Conservation (phyloP, 805 yeast species). For the baker's yeast (Saccharomyces cerevisiae) region DNA sequence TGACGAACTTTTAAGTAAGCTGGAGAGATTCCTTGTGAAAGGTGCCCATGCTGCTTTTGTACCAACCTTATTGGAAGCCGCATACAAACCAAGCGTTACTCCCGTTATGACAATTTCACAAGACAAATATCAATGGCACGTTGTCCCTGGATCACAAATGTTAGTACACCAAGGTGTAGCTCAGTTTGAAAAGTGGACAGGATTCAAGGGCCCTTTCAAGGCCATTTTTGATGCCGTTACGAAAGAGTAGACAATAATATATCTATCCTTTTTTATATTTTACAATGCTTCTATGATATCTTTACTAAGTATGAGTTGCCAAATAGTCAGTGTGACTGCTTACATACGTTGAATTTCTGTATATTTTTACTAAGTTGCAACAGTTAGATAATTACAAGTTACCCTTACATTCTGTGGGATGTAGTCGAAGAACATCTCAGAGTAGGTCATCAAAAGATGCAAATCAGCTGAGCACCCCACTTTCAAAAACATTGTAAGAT, state of each 20-base stretch:
- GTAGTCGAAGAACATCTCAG: background rate
- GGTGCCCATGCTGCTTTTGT: conserved; percentile 35
- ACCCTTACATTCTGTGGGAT: background rate
- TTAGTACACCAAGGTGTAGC: conserved; percentile 86
- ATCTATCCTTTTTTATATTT: background rate
- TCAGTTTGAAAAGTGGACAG: conserved; percentile 76
- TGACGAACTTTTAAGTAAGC: conserved; percentile 36
- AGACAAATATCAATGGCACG: conserved; percentile 59
- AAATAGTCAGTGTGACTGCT: background rate
- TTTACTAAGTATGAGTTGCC: background rate
- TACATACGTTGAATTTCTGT: background rate
- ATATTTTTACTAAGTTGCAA: background rate
- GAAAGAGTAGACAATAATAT: conserved; percentile 7
- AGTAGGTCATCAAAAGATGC: background rate
- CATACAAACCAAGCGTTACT: conserved; percentile 84
- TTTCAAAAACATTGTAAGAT: background rate
- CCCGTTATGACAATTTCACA: conserved; percentile 76
- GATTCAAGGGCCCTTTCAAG: conserved; percentile 52
- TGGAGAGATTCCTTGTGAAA: conserved; percentile 41
- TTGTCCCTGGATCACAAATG: conserved; percentile 88
- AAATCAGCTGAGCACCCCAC: background rate
- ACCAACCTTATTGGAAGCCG: conserved; percentile 76
- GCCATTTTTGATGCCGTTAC: conserved; percentile 56
- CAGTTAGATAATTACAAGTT: background rate
- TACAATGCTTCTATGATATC: background rate